Base-by-base conservation (phyloP, 345 rosid genomes). In the Syzygium oleosum region DNA sequence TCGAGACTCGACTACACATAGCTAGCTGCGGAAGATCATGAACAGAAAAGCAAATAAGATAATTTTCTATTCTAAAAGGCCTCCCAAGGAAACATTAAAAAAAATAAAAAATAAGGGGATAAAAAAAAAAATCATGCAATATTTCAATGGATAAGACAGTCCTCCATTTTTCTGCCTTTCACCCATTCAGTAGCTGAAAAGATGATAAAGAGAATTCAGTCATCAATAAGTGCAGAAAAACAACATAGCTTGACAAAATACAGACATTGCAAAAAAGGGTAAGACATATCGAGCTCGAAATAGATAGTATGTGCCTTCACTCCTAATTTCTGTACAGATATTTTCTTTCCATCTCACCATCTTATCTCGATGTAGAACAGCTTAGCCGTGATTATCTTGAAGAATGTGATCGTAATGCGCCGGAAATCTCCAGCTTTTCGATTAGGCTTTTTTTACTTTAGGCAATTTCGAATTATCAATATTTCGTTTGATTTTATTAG, bases 121-220 rank as follows among this genome's bases (percentile, higher is more conserved):
- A n/a, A n/a, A n/a, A n/a, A n/a, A n/a, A n/a, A n/a, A n/a, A n/a
- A n/a, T n/a, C n/a, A n/a, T n/a, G n/a, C n/a, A n/a, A n/a, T n/a
- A n/a, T n/a, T 87, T 95, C 95, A 83, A 98, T 98, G 88, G 99
- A 88, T 51, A 96, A 15, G 22, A 96, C 99, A 6, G 85, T 98
- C 99, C 88, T 97, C 98, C 96, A 94, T 94, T 85, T 93, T 93
- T 90, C 93, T 96, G 80, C 99, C 99, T 89, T 96, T 97, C 94
- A 97, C 99, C 99, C 99, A 98, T 91, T 98, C 99, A 16, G 99
- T 95, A 52, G 98, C 99, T 98, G 90, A 52, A 91, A 88, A 56
- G 87, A 87, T 9, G 12, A 27, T 8, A 34, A 51, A 29, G 23
- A 68, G 23, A 34, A 73, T 17, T 73, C 80, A 41, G 25, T 29